These are phyloP conservation scores for Circinella minor DNA, from an alignment of 371 early-diverging fungal genomes.

Conservation along the genomic window DNA sequence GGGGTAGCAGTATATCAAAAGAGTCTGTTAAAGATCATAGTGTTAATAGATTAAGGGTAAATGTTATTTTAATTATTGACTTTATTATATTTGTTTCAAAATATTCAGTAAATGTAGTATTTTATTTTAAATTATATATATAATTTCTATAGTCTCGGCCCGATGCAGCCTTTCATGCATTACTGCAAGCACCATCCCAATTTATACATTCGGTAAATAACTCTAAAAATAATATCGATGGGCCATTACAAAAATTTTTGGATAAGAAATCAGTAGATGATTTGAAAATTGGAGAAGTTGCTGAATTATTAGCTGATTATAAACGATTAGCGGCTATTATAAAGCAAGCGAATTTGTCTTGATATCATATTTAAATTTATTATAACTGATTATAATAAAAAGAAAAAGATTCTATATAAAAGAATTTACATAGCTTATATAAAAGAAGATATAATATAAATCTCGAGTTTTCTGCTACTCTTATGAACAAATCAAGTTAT, in stretches of 20 bases:
- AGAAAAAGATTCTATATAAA: no score
- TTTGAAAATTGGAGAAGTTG: slow-evolving; percentile 30
- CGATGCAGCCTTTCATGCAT: slow-evolving; percentile 22
- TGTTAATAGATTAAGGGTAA: neutral
- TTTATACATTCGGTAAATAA: slow-evolving; percentile 24
- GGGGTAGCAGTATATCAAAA: neutral
- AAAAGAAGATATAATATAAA: no score
- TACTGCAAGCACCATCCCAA: slow-evolving; percentile 30
- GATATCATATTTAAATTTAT: neutral
- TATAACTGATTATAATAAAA: no score
- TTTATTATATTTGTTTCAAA: no score
- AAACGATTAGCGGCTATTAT: slow-evolving; percentile 32
- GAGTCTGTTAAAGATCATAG: neutral
- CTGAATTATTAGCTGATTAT: slow-evolving; percentile 31
- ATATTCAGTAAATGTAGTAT: no score
- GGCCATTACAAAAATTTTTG: slow-evolving; percentile 32
- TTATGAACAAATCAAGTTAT: no score
- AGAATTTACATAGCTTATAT: no score
- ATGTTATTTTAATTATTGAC: no score
- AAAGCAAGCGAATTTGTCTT: slow-evolving; percentile 22
- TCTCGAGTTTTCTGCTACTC: no score
- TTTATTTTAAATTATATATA: no score
- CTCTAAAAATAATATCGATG: slow-evolving; percentile 15
- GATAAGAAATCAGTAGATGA: slow-evolving; percentile 32
- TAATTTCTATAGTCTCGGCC: neutral